A percentile compares a stretch with the other conserved stretches of the same genome.
Conservation (phyloP, 106 monocot species). For the Chionographis japonica region DNA sequence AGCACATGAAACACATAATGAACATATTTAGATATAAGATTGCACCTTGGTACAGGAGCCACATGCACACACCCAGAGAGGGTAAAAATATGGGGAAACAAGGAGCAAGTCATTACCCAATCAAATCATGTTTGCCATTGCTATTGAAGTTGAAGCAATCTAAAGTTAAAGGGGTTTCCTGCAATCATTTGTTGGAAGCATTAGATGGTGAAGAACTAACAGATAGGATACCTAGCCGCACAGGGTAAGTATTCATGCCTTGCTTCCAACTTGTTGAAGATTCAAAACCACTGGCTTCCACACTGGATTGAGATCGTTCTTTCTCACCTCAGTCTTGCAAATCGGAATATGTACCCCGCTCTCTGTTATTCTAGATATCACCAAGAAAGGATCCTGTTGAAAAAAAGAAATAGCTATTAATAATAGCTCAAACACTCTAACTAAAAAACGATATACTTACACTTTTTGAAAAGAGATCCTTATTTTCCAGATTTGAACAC, state of each 20-base stretch:
- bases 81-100: slow-evolving; percentile 1
- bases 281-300: slow-evolving; percentile 78
- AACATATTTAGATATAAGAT: too few relatives aligned
- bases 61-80: background rate
- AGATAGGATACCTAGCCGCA: background rate
- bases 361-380: slow-evolving; percentile 73
- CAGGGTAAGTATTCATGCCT: slow-evolving; percentile 35
- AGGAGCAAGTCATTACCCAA: slow-evolving; percentile 54
- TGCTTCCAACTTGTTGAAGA: slow-evolving; percentile 88
- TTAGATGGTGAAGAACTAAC: background rate
- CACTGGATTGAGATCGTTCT: slow-evolving; percentile 86
- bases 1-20: background rate
- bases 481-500: slow-evolving; percentile 78
- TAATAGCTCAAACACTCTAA: background rate
- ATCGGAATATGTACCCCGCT: slow-evolving; percentile 68
- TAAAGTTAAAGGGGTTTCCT: slow-evolving; percentile 78
- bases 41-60: background rate
- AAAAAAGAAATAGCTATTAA: slow-evolving; percentile 5
- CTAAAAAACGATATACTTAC: slow-evolving; percentile 34
- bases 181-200: slow-evolving; percentile 14
- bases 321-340: slow-evolving; percentile 90
- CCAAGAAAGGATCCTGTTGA: slow-evolving; percentile 83
- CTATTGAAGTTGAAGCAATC: slow-evolving; percentile 94
- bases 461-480: slow-evolving; percentile 93
- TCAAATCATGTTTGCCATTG: slow-evolving; percentile 84